A percentile compares a stretch with the other conserved stretches of the same genome.
Evolutionary conservation across 2,329 filamentous ascomycete species (phyloP).

Genomic region (Pseudocercospora vitis): DNA sequence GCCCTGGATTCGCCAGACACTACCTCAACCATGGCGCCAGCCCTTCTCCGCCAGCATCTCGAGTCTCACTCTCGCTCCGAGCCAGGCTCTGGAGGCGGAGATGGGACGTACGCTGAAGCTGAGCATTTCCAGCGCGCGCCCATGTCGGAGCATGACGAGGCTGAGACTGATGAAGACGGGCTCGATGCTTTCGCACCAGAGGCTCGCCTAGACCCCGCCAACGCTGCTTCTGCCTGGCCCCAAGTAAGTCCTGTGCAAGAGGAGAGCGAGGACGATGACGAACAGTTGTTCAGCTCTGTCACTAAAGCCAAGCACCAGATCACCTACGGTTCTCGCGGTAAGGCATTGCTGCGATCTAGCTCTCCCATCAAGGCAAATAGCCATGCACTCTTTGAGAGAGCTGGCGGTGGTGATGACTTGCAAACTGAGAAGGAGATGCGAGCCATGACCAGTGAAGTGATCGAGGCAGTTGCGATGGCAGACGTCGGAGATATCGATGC

Average conservation of each 20-base stretch:
- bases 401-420: too few relatives aligned
- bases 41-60: neutral
- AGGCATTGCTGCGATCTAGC: neutral
- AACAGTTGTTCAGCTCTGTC: neutral
- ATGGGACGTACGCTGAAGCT: neutral
- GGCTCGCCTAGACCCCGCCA: neutral
- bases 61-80: neutral
- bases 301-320: neutral
- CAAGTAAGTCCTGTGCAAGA: neutral
- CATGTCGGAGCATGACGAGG: neutral
- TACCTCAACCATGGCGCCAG: neutral
- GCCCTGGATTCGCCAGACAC: neutral
- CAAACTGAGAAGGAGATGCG: too few relatives aligned
- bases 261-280: neutral
- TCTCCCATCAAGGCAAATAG: neutral
- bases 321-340: neutral
- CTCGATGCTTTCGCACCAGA: neutral
- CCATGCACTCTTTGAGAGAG: neutral
- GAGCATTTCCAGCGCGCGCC: neutral
- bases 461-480: too few relatives aligned
- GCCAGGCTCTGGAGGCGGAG: too few relatives aligned
- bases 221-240: neutral
- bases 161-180: conserved; percentile 3
- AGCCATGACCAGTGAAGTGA: too few relatives aligned
- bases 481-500: too few relatives aligned